These are phyloP conservation scores for Lentinula sp. DNA, from an alignment of 768 basidiomycete species.

Conservation along the genomic window DNA sequence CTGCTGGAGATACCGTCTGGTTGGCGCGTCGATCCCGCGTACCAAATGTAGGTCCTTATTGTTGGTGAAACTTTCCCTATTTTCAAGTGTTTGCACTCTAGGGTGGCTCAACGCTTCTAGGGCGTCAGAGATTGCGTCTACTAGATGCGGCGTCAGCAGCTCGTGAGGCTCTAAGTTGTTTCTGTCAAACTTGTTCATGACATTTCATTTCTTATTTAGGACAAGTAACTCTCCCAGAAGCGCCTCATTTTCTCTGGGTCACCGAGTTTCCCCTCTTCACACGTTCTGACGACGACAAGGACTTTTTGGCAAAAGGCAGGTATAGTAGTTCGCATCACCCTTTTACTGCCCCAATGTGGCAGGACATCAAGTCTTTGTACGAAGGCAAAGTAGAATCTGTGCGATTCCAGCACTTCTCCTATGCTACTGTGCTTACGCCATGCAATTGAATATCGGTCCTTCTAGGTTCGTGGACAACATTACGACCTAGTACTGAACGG, in stretches of 20 bases:
- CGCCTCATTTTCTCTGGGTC: conserved; percentile 89
- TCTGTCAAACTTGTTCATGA: neutral
- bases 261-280: conserved; percentile 95
- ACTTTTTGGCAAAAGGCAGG: conserved; percentile 75
- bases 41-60: conserved; percentile 40
- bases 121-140: conserved; percentile 60
- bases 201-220: conserved; percentile 31
- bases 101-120: conserved; percentile 85
- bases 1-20: conserved; percentile 52
- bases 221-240: conserved; percentile 44
- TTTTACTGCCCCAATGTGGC: conserved; percentile 92
- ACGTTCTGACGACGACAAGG: conserved; percentile 81
- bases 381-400: conserved; percentile 58
- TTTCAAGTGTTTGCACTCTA: conserved; percentile 21
- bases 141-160: conserved; percentile 59
- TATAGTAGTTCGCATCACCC: conserved; percentile 95
- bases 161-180: conserved; percentile 34
- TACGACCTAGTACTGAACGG: conserved; percentile 96
- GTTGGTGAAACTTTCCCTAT: neutral
- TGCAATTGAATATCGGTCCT: conserved; percentile 4
- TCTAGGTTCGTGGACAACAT: conserved; percentile 87
- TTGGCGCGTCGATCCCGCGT: conserved; percentile 43
- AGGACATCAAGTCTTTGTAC: conserved; percentile 78
- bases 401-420: conserved; percentile 13
- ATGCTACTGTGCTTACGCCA: neutral